A percentile compares a stretch with the other conserved stretches of the same genome.
These are phyloP conservation scores for Blastomyces gilchristii DNA, from an alignment of 2,329 filamentous ascomycete genomes.

Conservation along the genomic window DNA sequence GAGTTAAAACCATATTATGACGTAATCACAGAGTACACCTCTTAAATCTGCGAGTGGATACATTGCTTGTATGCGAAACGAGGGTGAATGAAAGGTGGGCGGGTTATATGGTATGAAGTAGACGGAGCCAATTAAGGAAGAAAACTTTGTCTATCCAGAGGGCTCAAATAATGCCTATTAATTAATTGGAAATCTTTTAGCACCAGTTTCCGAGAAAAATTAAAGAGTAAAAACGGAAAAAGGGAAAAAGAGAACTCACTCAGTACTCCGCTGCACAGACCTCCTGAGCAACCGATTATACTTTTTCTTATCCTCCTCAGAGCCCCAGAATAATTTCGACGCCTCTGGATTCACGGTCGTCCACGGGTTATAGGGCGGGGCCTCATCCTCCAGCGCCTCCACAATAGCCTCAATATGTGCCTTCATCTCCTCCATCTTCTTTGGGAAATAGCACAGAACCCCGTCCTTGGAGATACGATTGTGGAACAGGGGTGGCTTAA, in stretches of 20 bases:
- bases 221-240: background rate
- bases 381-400: conserved; percentile 72
- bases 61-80: too few relatives aligned
- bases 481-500: conserved; percentile 77
- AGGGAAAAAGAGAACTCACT: conserved; percentile 19
- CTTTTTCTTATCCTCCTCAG: conserved; percentile 63
- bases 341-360: conserved; percentile 81
- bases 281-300: conserved; percentile 75
- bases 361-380: conserved; percentile 79
- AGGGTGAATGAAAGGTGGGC: too few relatives aligned
- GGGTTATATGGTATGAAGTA: too few relatives aligned
- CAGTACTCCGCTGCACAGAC: conserved; percentile 49
- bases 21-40: too few relatives aligned
- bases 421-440: conserved; percentile 62
- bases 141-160: too few relatives aligned
- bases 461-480: conserved; percentile 73
- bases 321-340: conserved; percentile 77
- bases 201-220: too few relatives aligned
- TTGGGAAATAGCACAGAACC: conserved; percentile 69
- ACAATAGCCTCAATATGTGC: conserved; percentile 80
- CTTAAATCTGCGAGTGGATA: too few relatives aligned
- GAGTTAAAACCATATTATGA: too few relatives aligned
- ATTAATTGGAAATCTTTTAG: too few relatives aligned
- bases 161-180: too few relatives aligned
- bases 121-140: too few relatives aligned